Base-by-base conservation (phyloP, 2,329 filamentous ascomycete species). In the Fusarium subtropicale region DNA sequence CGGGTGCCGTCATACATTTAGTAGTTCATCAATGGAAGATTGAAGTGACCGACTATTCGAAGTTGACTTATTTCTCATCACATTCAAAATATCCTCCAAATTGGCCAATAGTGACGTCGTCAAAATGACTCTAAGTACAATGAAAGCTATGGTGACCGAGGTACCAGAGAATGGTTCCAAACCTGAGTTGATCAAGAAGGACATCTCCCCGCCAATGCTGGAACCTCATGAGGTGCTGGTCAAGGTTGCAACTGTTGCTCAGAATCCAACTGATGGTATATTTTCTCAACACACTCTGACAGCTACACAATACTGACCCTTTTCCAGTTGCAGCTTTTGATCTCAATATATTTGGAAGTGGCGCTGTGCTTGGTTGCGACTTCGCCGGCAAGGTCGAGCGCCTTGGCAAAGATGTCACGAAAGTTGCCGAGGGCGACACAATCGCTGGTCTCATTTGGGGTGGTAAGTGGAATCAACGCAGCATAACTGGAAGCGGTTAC, bases 281-380 rank as follows among this genome's bases (percentile, higher is more conserved):
- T 7, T 5, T 16, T 30, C 7, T 6, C 6, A 30, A 5, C 2
- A n/a, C 3, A 22, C 16, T 30, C 18, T 28, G 18, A 1, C 18
- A 24, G 28, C 22, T 57, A 45, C 18, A 33, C 4, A 10, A 7
- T 24, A 16, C 31, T 66, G 30, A 71, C 24, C 6, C 2, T 20
- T 44, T 33, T 10, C 3, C 8, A 78, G 79, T 80, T 5, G 72
- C 77, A 69, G 70, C 73, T 5, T 76, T 81, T 42, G 79, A 81
- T 51, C 8, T 42, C 4, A 78, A 81, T 38, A 75, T 74, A 3
- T 82, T 82, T 39, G 79, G 78, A 6, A 75, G 80, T 10, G 79
- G 75, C 4, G 69, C 76, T 16, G 75, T 82, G 22, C 69, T 81
- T 3, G 80, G 80, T 26, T 76, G 72, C 7, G 80, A 82, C 51